These are phyloP conservation scores for Pseudogymnoascus sp. DNA, from an alignment of 2,329 filamentous ascomycete genomes.

Conservation along the genomic window DNA sequence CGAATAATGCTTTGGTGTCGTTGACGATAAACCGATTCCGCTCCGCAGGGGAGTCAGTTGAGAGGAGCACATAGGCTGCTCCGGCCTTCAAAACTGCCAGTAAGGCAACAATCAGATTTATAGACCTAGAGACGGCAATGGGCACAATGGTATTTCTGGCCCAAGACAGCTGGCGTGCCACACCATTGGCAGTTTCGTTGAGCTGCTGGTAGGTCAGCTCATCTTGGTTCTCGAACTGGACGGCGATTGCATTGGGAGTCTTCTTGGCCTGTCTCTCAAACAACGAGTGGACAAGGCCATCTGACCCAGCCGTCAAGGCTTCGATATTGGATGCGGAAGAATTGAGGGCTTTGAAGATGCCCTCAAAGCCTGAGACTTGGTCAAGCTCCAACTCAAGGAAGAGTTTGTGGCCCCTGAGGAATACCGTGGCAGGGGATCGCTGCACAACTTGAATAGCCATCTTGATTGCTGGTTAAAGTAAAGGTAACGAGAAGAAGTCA, in stretches of 20 bases:
- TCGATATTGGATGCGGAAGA: neutral
- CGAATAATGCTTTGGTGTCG: neutral
- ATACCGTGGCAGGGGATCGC: neutral
- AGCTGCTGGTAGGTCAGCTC: slow-evolving; percentile 1
- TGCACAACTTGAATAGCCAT: slow-evolving; percentile 5
- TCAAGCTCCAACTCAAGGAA: slow-evolving; percentile 4
- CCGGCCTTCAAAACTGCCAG: slow-evolving; percentile 9
- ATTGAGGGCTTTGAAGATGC: neutral
- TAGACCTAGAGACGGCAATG: neutral
- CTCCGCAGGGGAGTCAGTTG: neutral
- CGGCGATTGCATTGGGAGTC: neutral
- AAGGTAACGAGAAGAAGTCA: neutral
- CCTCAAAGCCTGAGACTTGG: neutral
- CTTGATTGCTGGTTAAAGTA: neutral
- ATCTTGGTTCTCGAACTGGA: slow-evolving; percentile 4
- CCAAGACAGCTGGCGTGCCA: neutral
- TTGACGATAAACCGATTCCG: neutral
- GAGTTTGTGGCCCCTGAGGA: neutral
- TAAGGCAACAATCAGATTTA: slow-evolving; percentile 8
- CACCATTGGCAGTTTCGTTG: neutral
- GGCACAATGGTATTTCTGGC: slow-evolving; percentile 2
- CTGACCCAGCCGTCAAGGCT: neutral
- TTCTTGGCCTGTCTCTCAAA: neutral
- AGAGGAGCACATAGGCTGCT: slow-evolving; percentile 3
- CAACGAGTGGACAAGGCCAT: neutral